Base-by-base conservation (phyloP, 148 eudicot genomes). In the Drosera capensis region DNA sequence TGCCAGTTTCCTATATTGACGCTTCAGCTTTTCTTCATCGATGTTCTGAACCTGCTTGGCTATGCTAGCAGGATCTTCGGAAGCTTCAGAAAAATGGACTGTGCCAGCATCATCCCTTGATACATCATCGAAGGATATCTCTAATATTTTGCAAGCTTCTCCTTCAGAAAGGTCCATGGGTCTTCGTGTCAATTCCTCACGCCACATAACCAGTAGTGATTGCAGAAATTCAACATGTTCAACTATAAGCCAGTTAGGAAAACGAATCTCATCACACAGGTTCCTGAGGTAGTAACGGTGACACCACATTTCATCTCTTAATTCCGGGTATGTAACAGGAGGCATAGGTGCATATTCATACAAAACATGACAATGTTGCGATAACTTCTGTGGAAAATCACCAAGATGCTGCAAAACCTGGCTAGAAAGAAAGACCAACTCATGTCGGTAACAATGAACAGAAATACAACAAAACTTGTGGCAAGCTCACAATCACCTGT, bases 261-360 rank as follows among this genome's bases (percentile, higher is more conserved):
- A 92, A 18, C 88, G 71, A 22, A 92, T 77, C 66, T 92, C 99
- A 63, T 92, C 99, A 44, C 99, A 92, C 59, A 92, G 71, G 58
- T 92, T 92, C 19, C 94, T 67, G 8, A 92, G 95, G 60, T 92
- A 92, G 68, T 92, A 92, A 38, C 99, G 94, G 64, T 92, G 99
- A 59, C 99, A 92, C 99, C 99, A 92, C 99, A 92, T 92, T 65
- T 92, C 99, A 72, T 92, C 99, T 60, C 67, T 74, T 11, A 92
- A 62, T 53, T 92, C 99, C 19, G 86, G 94, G 70, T 92, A 92
- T 20, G 99, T 92, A 23, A 92, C 95, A 20, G 99, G 99, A 36
- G 99, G 99, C 87, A 92, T 92, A 36, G 99, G 99, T 70, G 99
- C 99, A 70, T 85, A 92, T 43, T 92, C 99, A 68, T 92, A 92